Conservation (phyloP, 192 early-diverging fungal species). For the Dissophora ornata region DNA sequence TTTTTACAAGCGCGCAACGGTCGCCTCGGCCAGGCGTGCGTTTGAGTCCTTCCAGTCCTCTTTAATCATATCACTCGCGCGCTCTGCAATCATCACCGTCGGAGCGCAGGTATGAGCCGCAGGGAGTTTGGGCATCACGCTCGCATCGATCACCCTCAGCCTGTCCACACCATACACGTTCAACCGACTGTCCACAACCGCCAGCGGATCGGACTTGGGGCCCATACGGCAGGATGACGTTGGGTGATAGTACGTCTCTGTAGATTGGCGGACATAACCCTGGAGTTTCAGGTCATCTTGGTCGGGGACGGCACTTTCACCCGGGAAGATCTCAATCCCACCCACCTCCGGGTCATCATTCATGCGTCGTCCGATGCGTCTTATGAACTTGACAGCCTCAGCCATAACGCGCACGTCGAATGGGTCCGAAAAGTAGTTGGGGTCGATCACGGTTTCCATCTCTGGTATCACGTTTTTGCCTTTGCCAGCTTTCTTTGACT, state of each 20-base stretch:
- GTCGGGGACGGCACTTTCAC: slow-evolving; percentile 20
- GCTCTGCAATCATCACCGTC: slow-evolving; percentile 43
- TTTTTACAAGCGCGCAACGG: neutral
- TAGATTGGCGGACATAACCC: slow-evolving; percentile 6
- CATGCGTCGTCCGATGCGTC: slow-evolving; percentile 14
- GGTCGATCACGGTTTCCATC: slow-evolving; percentile 33
- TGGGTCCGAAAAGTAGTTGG: slow-evolving; percentile 29
- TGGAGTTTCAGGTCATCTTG: slow-evolving; percentile 19
- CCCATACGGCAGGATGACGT: slow-evolving; percentile 39
- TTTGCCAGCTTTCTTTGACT: neutral
- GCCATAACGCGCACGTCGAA: slow-evolving; percentile 34
- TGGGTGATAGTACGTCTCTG: slow-evolving; percentile 42
- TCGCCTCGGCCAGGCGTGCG: neutral
- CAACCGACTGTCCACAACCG: slow-evolving; percentile 34
- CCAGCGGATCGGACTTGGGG: slow-evolving; percentile 18
- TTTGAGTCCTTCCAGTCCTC: slow-evolving; percentile 21
- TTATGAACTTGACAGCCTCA: slow-evolving; percentile 33
- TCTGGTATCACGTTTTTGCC: neutral
- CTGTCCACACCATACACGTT: slow-evolving; percentile 26
- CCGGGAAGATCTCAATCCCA: slow-evolving; percentile 34
- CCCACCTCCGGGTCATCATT: slow-evolving; percentile 28
- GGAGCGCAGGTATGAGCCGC: slow-evolving; percentile 38
- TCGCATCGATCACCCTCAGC: slow-evolving; percentile 41
- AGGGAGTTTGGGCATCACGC: slow-evolving; percentile 33
- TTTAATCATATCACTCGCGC: slow-evolving; percentile 32